Evolutionary conservation across 2,329 filamentous ascomycete species (phyloP), one percentile per base, ranked within the genome.

Genomic region (Claviceps purpurea): DNA sequence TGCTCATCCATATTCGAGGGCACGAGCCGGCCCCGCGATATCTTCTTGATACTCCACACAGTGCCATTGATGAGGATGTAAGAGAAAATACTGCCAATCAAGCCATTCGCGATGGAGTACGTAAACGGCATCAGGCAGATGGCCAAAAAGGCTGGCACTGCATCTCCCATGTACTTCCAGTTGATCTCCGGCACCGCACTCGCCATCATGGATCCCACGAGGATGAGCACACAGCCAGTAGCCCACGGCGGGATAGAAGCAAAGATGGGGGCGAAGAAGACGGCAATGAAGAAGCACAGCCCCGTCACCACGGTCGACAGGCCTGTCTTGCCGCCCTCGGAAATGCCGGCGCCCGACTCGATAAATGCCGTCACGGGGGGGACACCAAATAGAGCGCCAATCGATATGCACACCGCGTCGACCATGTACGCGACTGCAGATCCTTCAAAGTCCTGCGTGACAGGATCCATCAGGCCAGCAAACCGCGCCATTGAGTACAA

Each of bases 221-320:
- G 81, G 59, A 95, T 77, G 26, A 94, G 76, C n/a, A 89, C 89
- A 64, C 85, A 89, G 47, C 89, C 89, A 0, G 89, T 95, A 2
- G 89, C 89, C 87, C 87, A 94, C 0, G 88, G 84, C 4, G 89
- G 89, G 53, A 94, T 93, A 0, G 86, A 90, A 10, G 89, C 88
- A 62, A 94, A 94, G 53, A 94, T 91, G 0, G 89, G 89, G 0
- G 89, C 88, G 64, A 94, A 94, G 74, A 94, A 94, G 55, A 94
- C 78, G 53, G 86, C 81, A 63, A 94, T 80, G 71, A 95, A 85
- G 73, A 95, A 95, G 69, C 85, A 89, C 49, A 94, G 52, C 5
- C 89, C 89, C 0, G 87, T 84, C 16, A 80, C 73, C 66, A 91
- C 86, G 47, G 87, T 82, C 0, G 88, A 93, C n/a, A 95, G 69